Base-by-base conservation (phyloP, 192 early-diverging fungal genomes). In the Podila epicladia region DNA sequence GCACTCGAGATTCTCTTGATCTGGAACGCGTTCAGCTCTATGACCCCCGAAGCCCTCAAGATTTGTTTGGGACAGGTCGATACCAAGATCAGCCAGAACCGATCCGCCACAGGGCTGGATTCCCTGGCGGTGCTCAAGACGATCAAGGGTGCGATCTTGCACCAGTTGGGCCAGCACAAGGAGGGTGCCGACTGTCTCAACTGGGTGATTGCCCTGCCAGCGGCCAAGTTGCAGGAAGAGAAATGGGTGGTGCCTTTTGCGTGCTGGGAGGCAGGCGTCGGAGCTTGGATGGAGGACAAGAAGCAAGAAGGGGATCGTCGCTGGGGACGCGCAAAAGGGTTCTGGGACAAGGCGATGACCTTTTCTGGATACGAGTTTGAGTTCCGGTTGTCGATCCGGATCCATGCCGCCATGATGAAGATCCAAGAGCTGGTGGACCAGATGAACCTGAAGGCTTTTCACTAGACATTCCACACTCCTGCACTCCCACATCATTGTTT, bases 191-290 rank as follows among this genome's bases (percentile, higher is more conserved):
- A 80, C 32, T 76, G 73, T 49, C 50, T 86, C 45, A 84, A 71
- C 55, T 88, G 87, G 87, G 86, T 88, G 38, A 50, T 86, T 45
- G 87, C 86, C 51, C 79, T 72, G 45, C 35, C 83, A 19, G 45
- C 75, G 12, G 67, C 72, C 32, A 68, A 82, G 11, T 80, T 86
- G 59, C 19, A 33, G 3, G 64, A 82, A 0, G 85, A 86, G 31
- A 85, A 84, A 26, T 88, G 85, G 85, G 73, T 84, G 31, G 75
- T 86, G 8, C 87, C 87, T 9, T 88, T 85, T 66, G 85, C 85
- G 0, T 82, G 73, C 49, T 88, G 87, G 87, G 88, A 89, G 71
- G 82, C 85, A 1, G 87, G 87, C 62, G 74, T 86, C 1, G 73
- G 79, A 3, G 67, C 72, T 12, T 88, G 84, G 85, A 71, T 74